These are phyloP conservation scores for Amborella trichopoda DNA, from an alignment of 164 flowering plant genomes.

Conservation along the genomic window DNA sequence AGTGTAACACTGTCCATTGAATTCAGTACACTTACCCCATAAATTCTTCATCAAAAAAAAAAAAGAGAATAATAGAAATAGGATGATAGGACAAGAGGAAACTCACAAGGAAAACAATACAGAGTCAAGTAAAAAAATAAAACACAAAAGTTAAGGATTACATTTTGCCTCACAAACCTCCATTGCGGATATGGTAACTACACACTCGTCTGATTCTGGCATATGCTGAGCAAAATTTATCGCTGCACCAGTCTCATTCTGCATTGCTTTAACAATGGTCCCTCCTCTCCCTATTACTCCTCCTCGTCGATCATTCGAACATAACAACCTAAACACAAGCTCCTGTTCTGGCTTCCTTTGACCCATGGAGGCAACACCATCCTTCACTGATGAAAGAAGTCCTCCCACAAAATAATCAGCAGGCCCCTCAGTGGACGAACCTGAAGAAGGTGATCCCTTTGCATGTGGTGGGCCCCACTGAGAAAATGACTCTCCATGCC, in stretches of 20 bases:
- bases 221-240: slow-evolving; percentile 43
- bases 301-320: slow-evolving; percentile 58
- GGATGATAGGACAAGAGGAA: slow-evolving; percentile 5
- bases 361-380: slow-evolving; percentile 16
- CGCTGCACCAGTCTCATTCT: slow-evolving; percentile 66
- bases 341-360: slow-evolving; percentile 24
- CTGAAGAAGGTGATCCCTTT: not conserved
- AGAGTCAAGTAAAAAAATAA: too few relatives aligned
- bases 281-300: slow-evolving; percentile 87
- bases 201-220: slow-evolving; percentile 54
- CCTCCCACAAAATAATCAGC: slow-evolving; percentile 23
- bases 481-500: slow-evolving; percentile 16
- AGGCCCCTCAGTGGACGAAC: slow-evolving; percentile 18
- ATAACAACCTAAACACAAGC: slow-evolving; percentile 51
- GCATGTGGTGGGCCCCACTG: slow-evolving; percentile 16
- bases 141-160: not conserved
- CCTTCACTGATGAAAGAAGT: slow-evolving; percentile 18
- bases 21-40: too few relatives aligned
- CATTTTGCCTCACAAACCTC: slow-evolving; percentile 45
- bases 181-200: slow-evolving; percentile 54
- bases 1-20: too few relatives aligned
- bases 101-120: not conserved
- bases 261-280: slow-evolving; percentile 44
- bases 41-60: too few relatives aligned
- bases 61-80: too few relatives aligned